Evolutionary conservation across 108 stramenopile species (phyloP).

Genomic region (Skeletonema marinoi): DNA sequence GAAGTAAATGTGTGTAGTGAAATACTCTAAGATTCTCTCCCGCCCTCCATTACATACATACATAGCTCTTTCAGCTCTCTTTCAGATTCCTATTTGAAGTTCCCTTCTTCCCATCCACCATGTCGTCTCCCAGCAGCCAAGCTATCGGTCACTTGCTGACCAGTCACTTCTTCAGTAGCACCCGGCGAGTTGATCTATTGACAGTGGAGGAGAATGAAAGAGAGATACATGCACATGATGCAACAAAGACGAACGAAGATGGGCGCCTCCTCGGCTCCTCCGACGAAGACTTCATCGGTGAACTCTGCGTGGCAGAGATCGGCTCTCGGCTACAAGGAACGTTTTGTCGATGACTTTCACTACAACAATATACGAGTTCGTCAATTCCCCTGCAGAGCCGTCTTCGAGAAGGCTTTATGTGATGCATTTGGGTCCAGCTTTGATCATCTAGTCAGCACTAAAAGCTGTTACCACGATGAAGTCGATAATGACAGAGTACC

Average conservation of each 20-base stretch:
- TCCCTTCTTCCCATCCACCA: too few relatives aligned
- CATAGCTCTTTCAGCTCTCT: too few relatives aligned
- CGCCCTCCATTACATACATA: too few relatives aligned
- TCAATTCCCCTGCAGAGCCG: slow-evolving; percentile 19
- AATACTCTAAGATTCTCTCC: too few relatives aligned
- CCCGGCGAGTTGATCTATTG: too few relatives aligned
- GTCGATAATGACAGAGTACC: slow-evolving; percentile 3
- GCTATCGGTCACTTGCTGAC: too few relatives aligned
- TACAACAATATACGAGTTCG: slow-evolving; percentile 14
- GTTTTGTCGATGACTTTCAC: slow-evolving; percentile 18
- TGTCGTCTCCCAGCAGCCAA: too few relatives aligned
- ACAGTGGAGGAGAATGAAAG: too few relatives aligned
- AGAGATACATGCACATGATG: too few relatives aligned
- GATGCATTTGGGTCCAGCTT: slow-evolving; percentile 3
- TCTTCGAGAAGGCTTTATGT: slow-evolving; percentile 3
- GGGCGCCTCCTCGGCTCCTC: neutral
- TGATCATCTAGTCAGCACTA: neutral
- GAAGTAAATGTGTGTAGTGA: too few relatives aligned
- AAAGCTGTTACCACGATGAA: neutral
- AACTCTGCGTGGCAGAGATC: slow-evolving; percentile 14
- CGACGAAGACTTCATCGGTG: neutral
- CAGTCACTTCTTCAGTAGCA: too few relatives aligned
- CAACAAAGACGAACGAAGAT: neutral
- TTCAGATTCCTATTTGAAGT: too few relatives aligned
- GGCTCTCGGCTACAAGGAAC: slow-evolving; percentile 15